Evolutionary conservation across 345 rosid genomes (phyloP), one percentile per base, ranked within the genome.

Genomic region (Chamaenerion angustifolium): DNA sequence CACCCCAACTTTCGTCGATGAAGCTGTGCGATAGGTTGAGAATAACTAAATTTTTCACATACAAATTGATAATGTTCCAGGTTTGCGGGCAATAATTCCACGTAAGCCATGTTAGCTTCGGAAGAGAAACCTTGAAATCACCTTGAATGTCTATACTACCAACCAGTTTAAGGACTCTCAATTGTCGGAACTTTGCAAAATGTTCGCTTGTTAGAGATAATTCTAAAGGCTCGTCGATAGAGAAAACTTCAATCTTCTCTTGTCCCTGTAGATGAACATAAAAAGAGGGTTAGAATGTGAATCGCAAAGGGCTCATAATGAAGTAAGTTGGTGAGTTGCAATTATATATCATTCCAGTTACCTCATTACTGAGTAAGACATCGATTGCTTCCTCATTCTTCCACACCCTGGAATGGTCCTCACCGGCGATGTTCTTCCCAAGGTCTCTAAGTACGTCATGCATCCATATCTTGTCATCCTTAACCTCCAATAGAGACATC

Each of bases 321-420:
- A 31, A n/a, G n/a, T n/a, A n/a, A n/a, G n/a, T n/a, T n/a, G n/a
- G n/a, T n/a, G n/a, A n/a, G 8, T 31, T 0, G 37, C 37, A 31
- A 31, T 4, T 31, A 31, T 31, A 31, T 31, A 6, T 3, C 8
- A 31, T 31, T 31, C 6, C 37, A 31, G 6, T 31, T 0, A 23
- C 57, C 48, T 21, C 0, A 10, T 43, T 23, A 6, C 0, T 40
- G 1, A 0, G 4, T 11, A 56, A 8, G 10, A 18, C 27, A 13
- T 3, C 1, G 6, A 37, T 1, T 0, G 51, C 51, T 1, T 35
- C 59, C 1, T 46, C 37, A 0, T 31, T 8, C 31, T 12, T 12
- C 59, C 59, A 56, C 27, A 56, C 17, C 8, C 59, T 56, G 14
- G 50, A 44, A 0, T 10, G 59, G 12, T 56, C 59, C 8, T 40